Percentiles rank a stretch among this genome's conserved stretches.
Evolutionary conservation across 805 yeast species (phyloP).

Genomic region (Yarrowia yakushimensis): DNA sequence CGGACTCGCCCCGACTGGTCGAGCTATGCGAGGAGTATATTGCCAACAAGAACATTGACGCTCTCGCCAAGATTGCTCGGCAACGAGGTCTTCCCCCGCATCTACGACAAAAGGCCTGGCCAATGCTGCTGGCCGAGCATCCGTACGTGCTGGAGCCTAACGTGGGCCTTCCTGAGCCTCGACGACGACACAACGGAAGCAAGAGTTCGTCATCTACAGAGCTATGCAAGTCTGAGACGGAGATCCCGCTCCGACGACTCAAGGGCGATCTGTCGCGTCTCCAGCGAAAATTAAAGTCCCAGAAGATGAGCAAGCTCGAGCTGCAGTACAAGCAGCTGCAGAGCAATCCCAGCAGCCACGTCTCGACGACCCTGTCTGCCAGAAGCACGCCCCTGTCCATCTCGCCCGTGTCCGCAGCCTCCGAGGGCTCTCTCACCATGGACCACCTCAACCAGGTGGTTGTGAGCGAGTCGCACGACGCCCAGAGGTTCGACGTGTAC

Average conservation of each 20-base stretch:
- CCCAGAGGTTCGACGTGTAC: constrained; percentile 36
- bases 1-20: constrained; percentile 49
- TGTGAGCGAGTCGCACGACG: constrained; percentile 28
- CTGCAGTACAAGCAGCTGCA: constrained; percentile 17
- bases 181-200: constrained; percentile 28
- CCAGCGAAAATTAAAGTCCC: constrained; percentile 29
- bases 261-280: constrained; percentile 36
- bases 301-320: constrained; percentile 12
- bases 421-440: constrained; percentile 24
- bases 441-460: constrained; percentile 26
- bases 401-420: constrained; percentile 22
- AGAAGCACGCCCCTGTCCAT: constrained; percentile 19
- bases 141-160: constrained; percentile 80
- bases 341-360: constrained; percentile 24
- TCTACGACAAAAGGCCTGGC: constrained; percentile 79
- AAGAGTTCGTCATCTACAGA: not conserved
- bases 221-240: constrained; percentile 26
- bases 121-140: constrained; percentile 71
- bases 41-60: constrained; percentile 59
- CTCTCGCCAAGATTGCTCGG: constrained; percentile 75
- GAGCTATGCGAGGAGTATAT: constrained; percentile 56
- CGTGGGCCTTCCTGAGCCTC: constrained; percentile 53
- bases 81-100: constrained; percentile 83
- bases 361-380: constrained; percentile 16
- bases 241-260: constrained; percentile 35